These are phyloP conservation scores for Mycena belliarum DNA, from an alignment of 768 basidiomycete genomes.

Conservation along the genomic window DNA sequence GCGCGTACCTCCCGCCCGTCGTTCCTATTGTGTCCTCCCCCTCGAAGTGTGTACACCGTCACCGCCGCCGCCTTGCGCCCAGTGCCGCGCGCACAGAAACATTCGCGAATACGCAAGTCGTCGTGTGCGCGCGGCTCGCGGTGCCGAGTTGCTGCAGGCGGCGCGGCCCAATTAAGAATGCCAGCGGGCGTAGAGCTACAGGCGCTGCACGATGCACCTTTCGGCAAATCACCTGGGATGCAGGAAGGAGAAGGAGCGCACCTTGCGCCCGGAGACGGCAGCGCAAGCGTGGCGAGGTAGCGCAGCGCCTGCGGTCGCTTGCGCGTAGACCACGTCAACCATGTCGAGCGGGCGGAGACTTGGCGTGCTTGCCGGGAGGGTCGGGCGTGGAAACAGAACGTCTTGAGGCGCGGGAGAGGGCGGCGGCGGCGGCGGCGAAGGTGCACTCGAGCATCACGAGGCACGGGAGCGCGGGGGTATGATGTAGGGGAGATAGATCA, in stretches of 20 bases:
- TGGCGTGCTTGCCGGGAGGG: slow-evolving; percentile 48
- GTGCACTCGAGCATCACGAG: slow-evolving; percentile 64
- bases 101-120: too few relatives aligned
- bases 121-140: too few relatives aligned
- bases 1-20: too few relatives aligned
- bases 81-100: too few relatives aligned
- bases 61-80: too few relatives aligned
- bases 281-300: slow-evolving; percentile 56
- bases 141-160: too few relatives aligned
- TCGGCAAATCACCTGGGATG: not conserved
- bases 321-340: slow-evolving; percentile 63
- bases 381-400: slow-evolving; percentile 64
- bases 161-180: too few relatives aligned
- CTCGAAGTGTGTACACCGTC: too few relatives aligned
- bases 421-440: slow-evolving; percentile 62
- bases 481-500: slow-evolving; percentile 19
- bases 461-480: slow-evolving; percentile 38
- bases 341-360: slow-evolving; percentile 50
- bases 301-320: slow-evolving; percentile 54
- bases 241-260: slow-evolving; percentile 27
- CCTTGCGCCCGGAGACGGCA: slow-evolving; percentile 57
- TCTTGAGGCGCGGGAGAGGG: slow-evolving; percentile 63
- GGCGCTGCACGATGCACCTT: slow-evolving; percentile 40
- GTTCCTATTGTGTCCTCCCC: too few relatives aligned
- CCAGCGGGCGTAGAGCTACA: slow-evolving; percentile 67